Percentiles rank a stretch among this genome's conserved stretches.
phyloP scores from a whole-genome alignment of 1,284 basidiomycete genomes.

The Trametes polyzona region DNA sequence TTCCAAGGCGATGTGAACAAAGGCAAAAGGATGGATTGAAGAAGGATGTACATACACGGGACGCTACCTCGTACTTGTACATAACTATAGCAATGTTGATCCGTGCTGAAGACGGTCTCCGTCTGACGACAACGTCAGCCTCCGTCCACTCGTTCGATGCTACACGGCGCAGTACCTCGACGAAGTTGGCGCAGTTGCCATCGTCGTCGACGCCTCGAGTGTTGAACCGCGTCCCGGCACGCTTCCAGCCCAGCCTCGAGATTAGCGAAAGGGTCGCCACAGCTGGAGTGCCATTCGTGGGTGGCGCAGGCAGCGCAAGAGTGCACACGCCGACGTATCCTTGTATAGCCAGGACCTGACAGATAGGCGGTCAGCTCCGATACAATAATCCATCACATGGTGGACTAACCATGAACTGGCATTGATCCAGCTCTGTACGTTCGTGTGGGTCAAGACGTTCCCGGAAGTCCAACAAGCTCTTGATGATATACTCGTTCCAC shows the following conservation, averaged over 20 bases:
- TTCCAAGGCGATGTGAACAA: conserved; percentile 17
- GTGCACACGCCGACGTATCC: conserved; percentile 84
- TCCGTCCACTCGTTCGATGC: conserved; percentile 16
- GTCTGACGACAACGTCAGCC: conserved; percentile 55
- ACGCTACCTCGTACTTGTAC: conserved; percentile 94
- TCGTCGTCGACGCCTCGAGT: conserved; percentile 98
- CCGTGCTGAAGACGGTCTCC: conserved; percentile 87
- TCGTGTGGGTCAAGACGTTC: conserved; percentile 73
- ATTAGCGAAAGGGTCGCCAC: conserved; percentile 80
- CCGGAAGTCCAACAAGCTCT: conserved; percentile 81
- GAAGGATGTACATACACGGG: conserved; percentile 65
- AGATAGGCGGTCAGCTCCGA: neutral
- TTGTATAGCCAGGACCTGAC: conserved; percentile 87
- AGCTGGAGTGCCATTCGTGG: conserved; percentile 66
- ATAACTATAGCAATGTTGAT: conserved; percentile 86
- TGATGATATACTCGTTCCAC: conserved; percentile 87
- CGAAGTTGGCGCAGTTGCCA: conserved; percentile 97
- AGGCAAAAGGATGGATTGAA: conserved; percentile 11
- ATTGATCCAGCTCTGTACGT: conserved; percentile 71
- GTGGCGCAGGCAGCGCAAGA: conserved; percentile 73
- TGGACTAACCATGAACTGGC: conserved; percentile 77
- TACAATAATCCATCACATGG: neutral
- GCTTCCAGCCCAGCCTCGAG: conserved; percentile 90
- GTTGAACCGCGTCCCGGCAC: conserved; percentile 97
- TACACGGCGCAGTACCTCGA: conserved; percentile 63